These are phyloP conservation scores for Fusarium cyanostomum DNA, from an alignment of 2,329 filamentous ascomycete species.

Conservation along the genomic window DNA sequence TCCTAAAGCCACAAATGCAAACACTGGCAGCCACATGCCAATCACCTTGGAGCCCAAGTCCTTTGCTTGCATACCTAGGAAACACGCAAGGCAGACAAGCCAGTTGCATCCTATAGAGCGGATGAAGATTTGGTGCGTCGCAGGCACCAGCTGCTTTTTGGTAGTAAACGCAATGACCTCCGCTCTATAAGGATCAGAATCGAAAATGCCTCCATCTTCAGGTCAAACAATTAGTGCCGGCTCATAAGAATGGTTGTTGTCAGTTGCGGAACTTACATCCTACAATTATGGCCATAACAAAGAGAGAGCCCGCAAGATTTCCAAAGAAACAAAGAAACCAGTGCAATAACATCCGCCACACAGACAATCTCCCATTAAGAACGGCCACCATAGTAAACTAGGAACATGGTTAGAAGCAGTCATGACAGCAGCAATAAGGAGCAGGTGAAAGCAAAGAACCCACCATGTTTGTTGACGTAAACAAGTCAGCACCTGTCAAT, in stretches of 20 bases:
- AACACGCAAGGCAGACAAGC: constrained; percentile 65
- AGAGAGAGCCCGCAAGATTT: constrained; percentile 59
- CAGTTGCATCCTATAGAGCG: constrained; percentile 66
- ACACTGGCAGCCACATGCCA: constrained; percentile 65
- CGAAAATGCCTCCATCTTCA: constrained; percentile 55
- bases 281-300: constrained; percentile 57
- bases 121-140: constrained; percentile 63
- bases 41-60: constrained; percentile 64
- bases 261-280: constrained; percentile 43
- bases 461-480: constrained; percentile 37
- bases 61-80: constrained; percentile 55
- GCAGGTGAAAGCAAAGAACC: background rate
- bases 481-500: constrained; percentile 34
- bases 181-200: constrained; percentile 52
- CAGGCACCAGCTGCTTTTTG: constrained; percentile 58
- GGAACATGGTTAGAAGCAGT: background rate
- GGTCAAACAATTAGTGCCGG: background rate
- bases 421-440: too few species aligned
- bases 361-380: constrained; percentile 28
- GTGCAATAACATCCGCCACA: constrained; percentile 40
- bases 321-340: constrained; percentile 60
- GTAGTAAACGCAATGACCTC: constrained; percentile 58
- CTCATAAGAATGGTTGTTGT: fast-evolving
- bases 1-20: constrained; percentile 62
- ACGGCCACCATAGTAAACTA: constrained; percentile 39